A percentile compares a stretch with the other conserved stretches of the same genome.
These are phyloP conservation scores for Rosa hybrid DNA, from an alignment of 331 rosid species.

Conservation along the genomic window DNA sequence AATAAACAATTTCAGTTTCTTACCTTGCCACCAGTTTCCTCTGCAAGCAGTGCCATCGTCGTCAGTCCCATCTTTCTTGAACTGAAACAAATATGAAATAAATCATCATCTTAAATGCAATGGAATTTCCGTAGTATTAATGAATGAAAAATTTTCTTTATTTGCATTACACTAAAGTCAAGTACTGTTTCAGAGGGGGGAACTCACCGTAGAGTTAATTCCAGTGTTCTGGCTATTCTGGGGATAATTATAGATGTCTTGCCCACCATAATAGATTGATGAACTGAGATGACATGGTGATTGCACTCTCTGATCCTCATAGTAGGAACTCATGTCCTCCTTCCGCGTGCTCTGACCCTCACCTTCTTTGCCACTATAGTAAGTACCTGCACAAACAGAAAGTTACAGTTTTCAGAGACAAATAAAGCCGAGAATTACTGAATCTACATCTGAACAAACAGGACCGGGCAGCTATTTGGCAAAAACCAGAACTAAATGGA, in stretches of 20 bases:
- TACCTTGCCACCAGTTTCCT: slow-evolving; percentile 99
- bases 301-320: slow-evolving; percentile 69
- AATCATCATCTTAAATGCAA: neutral
- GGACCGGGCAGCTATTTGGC: neutral
- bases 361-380: neutral
- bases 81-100: slow-evolving; percentile 30
- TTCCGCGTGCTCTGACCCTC: slow-evolving; percentile 42
- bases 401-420: slow-evolving; percentile 1
- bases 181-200: neutral
- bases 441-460: neutral
- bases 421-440: neutral
- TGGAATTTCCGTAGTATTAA: neutral
- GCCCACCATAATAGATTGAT: slow-evolving; percentile 95
- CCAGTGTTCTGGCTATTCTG: slow-evolving; percentile 39
- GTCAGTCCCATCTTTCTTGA: slow-evolving; percentile 71
- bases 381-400: slow-evolving; percentile 40
- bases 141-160: neutral
- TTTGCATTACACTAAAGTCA: neutral
- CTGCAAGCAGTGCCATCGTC: slow-evolving; percentile 88
- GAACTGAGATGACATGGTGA: slow-evolving; percentile 93
- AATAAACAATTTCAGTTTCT: neutral
- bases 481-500: neutral
- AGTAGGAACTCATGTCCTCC: slow-evolving; percentile 52
- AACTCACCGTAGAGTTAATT: slow-evolving; percentile 46
- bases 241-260: slow-evolving; percentile 62